Percentiles rank a stretch among this genome's conserved stretches.
These are phyloP conservation scores for Pythium chondricola DNA, from an alignment of 352 stramenopile genomes.

Conservation along the genomic window DNA sequence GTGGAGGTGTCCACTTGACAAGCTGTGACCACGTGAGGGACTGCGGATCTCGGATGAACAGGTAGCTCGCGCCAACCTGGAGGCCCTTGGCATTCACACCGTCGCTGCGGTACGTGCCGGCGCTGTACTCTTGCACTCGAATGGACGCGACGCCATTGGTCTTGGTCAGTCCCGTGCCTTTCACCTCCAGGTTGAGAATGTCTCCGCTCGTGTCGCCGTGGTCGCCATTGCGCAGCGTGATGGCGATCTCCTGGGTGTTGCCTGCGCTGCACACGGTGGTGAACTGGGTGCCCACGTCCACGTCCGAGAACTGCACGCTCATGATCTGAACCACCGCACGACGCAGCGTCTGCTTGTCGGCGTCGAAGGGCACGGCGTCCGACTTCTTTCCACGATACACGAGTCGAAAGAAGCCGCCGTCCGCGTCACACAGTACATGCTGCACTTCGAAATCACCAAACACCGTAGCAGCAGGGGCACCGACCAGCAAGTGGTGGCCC, in stretches of 20 bases:
- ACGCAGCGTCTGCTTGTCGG: slow-evolving; percentile 37
- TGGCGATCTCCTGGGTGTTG: slow-evolving; percentile 34
- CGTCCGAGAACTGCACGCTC: slow-evolving; percentile 40
- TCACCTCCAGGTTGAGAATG: slow-evolving; percentile 47
- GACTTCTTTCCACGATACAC: slow-evolving; percentile 54
- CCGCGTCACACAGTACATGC: slow-evolving; percentile 65
- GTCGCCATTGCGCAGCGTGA: slow-evolving; percentile 49
- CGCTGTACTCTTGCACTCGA: slow-evolving; percentile 45
- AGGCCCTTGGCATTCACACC: slow-evolving; percentile 52
- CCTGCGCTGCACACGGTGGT: slow-evolving; percentile 34
- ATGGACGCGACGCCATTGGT: slow-evolving; percentile 17
- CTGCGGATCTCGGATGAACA: slow-evolving; percentile 35
- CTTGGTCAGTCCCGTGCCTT: slow-evolving; percentile 38
- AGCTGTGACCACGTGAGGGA: slow-evolving; percentile 46
- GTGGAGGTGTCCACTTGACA: slow-evolving; percentile 45
- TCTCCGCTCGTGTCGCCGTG: slow-evolving; percentile 50
- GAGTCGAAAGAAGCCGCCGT: slow-evolving; percentile 60
- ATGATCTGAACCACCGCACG: slow-evolving; percentile 47
- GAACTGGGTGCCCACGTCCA: slow-evolving; percentile 51
- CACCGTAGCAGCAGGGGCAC: slow-evolving; percentile 53
- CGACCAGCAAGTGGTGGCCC: slow-evolving; percentile 44
- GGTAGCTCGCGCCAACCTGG: slow-evolving; percentile 64
- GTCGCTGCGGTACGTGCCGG: slow-evolving; percentile 56
- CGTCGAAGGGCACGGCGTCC: slow-evolving; percentile 52
- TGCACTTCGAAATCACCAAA: slow-evolving; percentile 74